phyloP scores from a whole-genome alignment of 2,329 filamentous ascomycete genomes.

The Fusarium avenaceum region DNA sequence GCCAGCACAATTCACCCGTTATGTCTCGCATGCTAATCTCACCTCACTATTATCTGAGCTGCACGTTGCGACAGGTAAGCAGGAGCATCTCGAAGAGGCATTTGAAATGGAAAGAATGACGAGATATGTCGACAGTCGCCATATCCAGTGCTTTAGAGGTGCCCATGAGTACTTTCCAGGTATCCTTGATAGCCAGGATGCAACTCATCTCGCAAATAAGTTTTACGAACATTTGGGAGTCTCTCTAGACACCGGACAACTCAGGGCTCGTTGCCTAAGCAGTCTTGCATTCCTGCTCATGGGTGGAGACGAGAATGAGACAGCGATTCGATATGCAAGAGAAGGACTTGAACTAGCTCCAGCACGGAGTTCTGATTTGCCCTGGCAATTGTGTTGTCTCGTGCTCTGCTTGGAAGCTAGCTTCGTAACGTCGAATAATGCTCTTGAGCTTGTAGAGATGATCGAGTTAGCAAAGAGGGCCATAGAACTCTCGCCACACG shows the following conservation, averaged over 20 bases:
- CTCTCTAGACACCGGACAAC: neutral
- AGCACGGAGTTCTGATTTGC: accelerated
- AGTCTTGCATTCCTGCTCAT: neutral
- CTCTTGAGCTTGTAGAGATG: neutral
- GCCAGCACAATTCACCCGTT: neutral
- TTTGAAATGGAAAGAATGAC: neutral
- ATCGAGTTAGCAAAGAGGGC: accelerated
- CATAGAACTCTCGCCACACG: accelerated
- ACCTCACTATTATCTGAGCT: neutral
- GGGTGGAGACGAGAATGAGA: neutral
- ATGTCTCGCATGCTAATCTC: constrained; percentile 1
- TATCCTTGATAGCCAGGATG: neutral
- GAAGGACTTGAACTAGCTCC: accelerated
- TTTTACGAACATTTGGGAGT: neutral
- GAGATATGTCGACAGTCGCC: neutral
- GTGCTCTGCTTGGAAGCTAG: neutral
- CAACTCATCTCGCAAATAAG: neutral
- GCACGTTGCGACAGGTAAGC: accelerated
- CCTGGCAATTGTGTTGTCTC: neutral
- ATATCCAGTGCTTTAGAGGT: neutral
- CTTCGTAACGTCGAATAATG: accelerated
- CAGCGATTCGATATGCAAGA: neutral
- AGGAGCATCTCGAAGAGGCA: neutral
- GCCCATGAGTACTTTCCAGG: neutral
- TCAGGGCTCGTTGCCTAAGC: neutral